Conservation (phyloP, 2,329 filamentous ascomycete genomes). For the Neonectria neomacrospora region DNA sequence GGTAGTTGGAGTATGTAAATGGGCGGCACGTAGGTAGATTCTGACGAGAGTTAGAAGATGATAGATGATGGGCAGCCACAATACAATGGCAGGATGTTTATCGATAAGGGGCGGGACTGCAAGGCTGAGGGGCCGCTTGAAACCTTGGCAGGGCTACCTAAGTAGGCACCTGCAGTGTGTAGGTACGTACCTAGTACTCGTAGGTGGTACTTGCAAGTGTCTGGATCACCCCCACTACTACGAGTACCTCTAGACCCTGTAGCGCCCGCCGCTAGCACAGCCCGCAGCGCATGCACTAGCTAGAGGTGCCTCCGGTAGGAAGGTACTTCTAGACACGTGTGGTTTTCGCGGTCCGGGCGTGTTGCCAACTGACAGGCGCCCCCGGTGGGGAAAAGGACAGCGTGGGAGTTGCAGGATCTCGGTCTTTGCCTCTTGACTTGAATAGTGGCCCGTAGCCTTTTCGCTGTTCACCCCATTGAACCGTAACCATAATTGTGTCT, state of each 20-base stretch:
- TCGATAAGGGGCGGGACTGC: neutral
- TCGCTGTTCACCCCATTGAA: conserved; percentile 12
- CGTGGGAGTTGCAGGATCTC: conserved; percentile 31
- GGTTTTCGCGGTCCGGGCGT: neutral
- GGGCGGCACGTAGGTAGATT: too few relatives aligned
- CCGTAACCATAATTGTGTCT: conserved; percentile 33
- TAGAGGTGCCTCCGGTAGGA: conserved; percentile 19
- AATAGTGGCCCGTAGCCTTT: conserved; percentile 23
- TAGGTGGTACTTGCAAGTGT: too few relatives aligned
- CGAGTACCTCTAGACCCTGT: conserved; percentile 6
- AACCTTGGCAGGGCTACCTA: conserved; percentile 6
- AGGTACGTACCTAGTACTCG: too few relatives aligned
- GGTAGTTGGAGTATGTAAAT: neutral
- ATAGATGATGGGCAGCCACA: neutral
- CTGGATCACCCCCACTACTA: too few relatives aligned
- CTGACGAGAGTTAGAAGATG: neutral
- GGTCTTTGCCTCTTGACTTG: neutral
- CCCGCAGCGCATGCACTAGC: conserved; percentile 11
- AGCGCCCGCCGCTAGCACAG: conserved; percentile 39
- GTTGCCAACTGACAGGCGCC: conserved; percentile 36
- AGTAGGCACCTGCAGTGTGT: too few relatives aligned
- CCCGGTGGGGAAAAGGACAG: conserved; percentile 35
- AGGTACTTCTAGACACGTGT: conserved; percentile 33
- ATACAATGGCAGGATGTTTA: neutral
- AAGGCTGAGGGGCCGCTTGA: neutral